Conservation (phyloP, 495 filamentous ascomycete species). For the Annulohypoxylon moriforme region DNA sequence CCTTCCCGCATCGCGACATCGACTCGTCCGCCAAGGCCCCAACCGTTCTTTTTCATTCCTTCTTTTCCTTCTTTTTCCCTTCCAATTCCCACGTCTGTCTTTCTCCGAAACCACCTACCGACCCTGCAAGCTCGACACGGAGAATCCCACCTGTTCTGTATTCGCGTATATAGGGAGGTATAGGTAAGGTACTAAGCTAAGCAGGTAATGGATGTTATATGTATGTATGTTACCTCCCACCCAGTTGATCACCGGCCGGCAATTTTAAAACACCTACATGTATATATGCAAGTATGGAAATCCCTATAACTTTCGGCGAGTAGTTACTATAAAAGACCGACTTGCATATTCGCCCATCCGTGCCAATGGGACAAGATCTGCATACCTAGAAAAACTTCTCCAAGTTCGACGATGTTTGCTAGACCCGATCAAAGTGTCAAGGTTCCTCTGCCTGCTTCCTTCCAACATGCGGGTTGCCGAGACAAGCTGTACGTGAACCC, state of each 20-base stretch:
- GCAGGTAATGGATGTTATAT: too few species aligned
- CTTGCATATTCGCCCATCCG: constrained; percentile 29
- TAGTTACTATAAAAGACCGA: constrained; percentile 8
- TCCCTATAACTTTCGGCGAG: constrained; percentile 9
- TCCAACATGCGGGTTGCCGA: constrained; percentile 27
- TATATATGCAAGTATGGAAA: constrained; percentile 1
- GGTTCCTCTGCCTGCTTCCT: constrained; percentile 10
- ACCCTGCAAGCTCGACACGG: constrained; percentile 28
- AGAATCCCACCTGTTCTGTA: constrained; percentile 17
- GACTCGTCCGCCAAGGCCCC: constrained; percentile 30
- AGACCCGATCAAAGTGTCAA: background rate
- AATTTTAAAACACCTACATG: constrained; percentile 21
- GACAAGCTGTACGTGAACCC: constrained; percentile 15
- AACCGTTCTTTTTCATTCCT: constrained; percentile 2
- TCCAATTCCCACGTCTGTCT: background rate
- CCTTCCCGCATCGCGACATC: constrained; percentile 36
- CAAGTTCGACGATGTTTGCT: constrained; percentile 12
- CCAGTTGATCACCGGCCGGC: constrained; percentile 16
- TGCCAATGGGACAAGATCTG: constrained; percentile 30
- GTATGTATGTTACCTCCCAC: constrained; percentile 9
- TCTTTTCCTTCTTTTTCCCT: constrained; percentile 1
- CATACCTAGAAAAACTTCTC: background rate
- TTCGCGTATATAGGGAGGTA: background rate
- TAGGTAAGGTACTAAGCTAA: too few species aligned
- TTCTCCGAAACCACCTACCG: background rate